Base-by-base conservation (phyloP, 352 stramenopile genomes). In the Phytophthora gonapodyides region DNA sequence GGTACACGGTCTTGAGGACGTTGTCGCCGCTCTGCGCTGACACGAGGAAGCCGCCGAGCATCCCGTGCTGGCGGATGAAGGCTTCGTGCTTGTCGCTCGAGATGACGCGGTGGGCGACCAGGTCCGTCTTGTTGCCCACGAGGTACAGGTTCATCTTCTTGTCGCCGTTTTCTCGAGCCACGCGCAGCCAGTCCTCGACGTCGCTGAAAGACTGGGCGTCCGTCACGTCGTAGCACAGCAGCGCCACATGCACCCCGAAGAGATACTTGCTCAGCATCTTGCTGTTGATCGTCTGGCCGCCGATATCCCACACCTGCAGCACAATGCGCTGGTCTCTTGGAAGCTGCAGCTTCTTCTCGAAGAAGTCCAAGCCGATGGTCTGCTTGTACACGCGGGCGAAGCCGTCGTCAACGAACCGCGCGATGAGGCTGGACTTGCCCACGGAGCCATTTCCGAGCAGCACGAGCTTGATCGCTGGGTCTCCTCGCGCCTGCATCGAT, bases 251-350 rank as follows among this genome's bases (percentile, higher is more conserved):
- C 19, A 82, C 82, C 27, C 80, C 82, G 41, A 82, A 96, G 21
- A 96, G 58, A 65, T 96, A 95, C 63, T 94, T 96, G 61, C 55
- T 64, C 44, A 96, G 64, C 86, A 96, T 96, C 56, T 88, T 91
- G 68, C 87, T 95, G 64, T 79, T 83, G 57, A 93, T 91, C n/a
- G 75, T 94, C 61, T 97, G 89, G 8, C 88, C 87, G 15, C 87
- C 89, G 46, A 96, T 96, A 73, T 96, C 89, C 86, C 87, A 96
- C 7, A 97, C 78, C 57, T 96, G 84, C 17, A 96, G 71, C 41
- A 93, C 77, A 24, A 91, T 76, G 0, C 76, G 70, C 61, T 93
- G 73, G 59, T 92, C 82, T 7, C 82, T 78, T n/a, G 83, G 74
- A 12, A 95, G 78, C 33, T 81, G 61, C 12, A 96, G 74, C 57